Evolutionary conservation across 2,329 filamentous ascomycete genomes (phyloP).

Genomic region (Pyrenophora teres): DNA sequence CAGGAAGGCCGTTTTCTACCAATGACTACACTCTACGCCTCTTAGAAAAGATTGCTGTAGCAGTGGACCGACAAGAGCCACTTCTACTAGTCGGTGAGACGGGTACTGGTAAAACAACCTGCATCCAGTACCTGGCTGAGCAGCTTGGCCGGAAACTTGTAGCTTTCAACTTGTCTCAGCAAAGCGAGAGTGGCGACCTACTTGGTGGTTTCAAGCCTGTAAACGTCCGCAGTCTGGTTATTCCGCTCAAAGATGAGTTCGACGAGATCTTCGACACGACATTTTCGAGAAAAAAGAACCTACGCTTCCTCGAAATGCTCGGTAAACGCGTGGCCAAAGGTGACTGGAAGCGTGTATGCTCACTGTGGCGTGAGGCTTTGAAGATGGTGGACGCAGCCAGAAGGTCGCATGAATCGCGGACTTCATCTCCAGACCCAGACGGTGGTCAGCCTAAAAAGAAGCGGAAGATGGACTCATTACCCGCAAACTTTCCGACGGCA

Average conservation of each 20-base stretch:
- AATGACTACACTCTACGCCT: conserved; percentile 83
- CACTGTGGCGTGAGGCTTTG: conserved; percentile 85
- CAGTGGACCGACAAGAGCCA: conserved; percentile 83
- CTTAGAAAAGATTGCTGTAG: conserved; percentile 85
- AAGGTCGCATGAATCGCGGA: conserved; percentile 49
- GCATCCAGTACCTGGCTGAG: conserved; percentile 88
- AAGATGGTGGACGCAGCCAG: conserved; percentile 73
- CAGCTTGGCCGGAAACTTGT: conserved; percentile 84
- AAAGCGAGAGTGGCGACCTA: conserved; percentile 95
- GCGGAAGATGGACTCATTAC: conserved; percentile 62
- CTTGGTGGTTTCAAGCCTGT: conserved; percentile 96
- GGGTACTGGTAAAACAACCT: conserved; percentile 96
- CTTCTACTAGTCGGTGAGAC: conserved; percentile 97
- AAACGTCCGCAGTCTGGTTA: conserved; percentile 82
- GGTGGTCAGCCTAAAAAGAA: conserved; percentile 74
- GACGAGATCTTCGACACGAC: conserved; percentile 86
- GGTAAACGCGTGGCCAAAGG: conserved; percentile 78
- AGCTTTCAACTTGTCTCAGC: conserved; percentile 94
- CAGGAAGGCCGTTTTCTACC: conserved; percentile 73
- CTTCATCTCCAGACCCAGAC: conserved; percentile 47
- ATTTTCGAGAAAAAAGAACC: conserved; percentile 86
- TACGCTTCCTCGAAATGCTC: conserved; percentile 77
- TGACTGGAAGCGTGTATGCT: conserved; percentile 85
- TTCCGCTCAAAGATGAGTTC: conserved; percentile 92
- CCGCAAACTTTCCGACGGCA: conserved; percentile 60